These are phyloP conservation scores for Amanita muscaria DNA, from an alignment of 768 basidiomycete genomes.

Conservation along the genomic window DNA sequence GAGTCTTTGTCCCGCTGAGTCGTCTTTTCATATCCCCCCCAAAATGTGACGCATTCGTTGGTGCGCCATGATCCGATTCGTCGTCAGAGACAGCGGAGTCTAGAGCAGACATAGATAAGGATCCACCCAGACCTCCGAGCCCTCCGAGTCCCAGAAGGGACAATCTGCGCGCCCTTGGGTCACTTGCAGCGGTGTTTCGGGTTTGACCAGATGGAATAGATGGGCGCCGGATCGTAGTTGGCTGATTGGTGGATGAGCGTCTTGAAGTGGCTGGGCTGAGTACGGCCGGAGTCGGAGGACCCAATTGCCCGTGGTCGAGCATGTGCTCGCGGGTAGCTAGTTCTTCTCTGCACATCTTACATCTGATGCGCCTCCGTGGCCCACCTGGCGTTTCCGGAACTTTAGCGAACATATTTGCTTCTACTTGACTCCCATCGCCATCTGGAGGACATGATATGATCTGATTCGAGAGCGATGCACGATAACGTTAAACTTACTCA, in stretches of 20 bases:
- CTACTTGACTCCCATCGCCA: constrained; percentile 59
- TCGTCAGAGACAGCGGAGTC: constrained; percentile 6
- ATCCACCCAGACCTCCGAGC: constrained; percentile 25
- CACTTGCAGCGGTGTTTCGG: constrained; percentile 6
- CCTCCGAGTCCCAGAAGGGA: constrained; percentile 10
- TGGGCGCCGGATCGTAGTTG: constrained; percentile 15
- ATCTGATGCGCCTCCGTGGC: constrained; percentile 60
- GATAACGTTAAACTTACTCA: constrained; percentile 47
- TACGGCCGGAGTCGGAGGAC: constrained; percentile 51
- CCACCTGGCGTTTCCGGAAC: constrained; percentile 53
- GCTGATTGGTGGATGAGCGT: constrained; percentile 22
- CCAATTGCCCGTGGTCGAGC: constrained; percentile 81
- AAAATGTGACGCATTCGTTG: background rate
- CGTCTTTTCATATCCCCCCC: background rate
- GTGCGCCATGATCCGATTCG: background rate
- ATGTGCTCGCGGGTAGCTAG: constrained; percentile 89
- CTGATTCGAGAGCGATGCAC: constrained; percentile 11
- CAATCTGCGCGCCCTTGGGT: constrained; percentile 4
- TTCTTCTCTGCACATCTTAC: constrained; percentile 87
- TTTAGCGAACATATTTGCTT: constrained; percentile 69
- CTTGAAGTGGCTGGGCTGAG: constrained; percentile 39
- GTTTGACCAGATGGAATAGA: constrained; percentile 14
- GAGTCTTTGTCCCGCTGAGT: constrained; percentile 6
- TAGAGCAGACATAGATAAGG: constrained; percentile 29
- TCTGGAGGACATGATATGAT: constrained; percentile 32